A percentile compares a stretch with the other conserved stretches of the same genome.
Evolutionary conservation across 192 early-diverging fungal genomes (phyloP).

Genomic region (Gorgonomyces haynaldii): DNA sequence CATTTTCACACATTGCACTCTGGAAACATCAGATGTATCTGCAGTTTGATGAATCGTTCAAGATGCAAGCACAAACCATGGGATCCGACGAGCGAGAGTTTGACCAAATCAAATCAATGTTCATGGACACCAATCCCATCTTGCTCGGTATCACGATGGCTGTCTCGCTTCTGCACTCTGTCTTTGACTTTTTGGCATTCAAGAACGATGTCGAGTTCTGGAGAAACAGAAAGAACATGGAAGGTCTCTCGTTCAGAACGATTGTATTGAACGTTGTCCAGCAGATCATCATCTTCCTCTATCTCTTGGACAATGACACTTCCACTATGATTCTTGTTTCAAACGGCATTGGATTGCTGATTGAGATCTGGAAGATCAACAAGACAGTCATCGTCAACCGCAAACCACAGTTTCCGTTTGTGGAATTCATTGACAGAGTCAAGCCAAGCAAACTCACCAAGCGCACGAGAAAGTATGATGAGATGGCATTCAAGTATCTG

Average conservation of each 20-base stretch:
- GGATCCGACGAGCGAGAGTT: slow-evolving; percentile 44
- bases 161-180: slow-evolving; percentile 67
- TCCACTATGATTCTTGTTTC: slow-evolving; percentile 76
- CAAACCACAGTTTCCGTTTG: slow-evolving; percentile 30
- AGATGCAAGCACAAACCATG: slow-evolving; percentile 40
- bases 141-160: slow-evolving; percentile 62
- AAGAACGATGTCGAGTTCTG: slow-evolving; percentile 93
- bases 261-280: slow-evolving; percentile 71
- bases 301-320: slow-evolving; percentile 81
- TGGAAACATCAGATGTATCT: slow-evolving; percentile 66
- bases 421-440: slow-evolving; percentile 36
- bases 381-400: slow-evolving; percentile 64
- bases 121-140: slow-evolving; percentile 79
- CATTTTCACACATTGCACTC: slow-evolving; percentile 50
- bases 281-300: slow-evolving; percentile 80
- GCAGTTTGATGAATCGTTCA: slow-evolving; percentile 55
- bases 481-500: slow-evolving; percentile 76
- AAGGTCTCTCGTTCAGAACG: slow-evolving; percentile 70
- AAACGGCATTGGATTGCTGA: slow-evolving; percentile 64
- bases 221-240: slow-evolving; percentile 67
- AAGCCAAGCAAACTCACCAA: slow-evolving; percentile 31
- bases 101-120: slow-evolving; percentile 81
- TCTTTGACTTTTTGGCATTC: slow-evolving; percentile 88
- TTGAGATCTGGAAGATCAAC: slow-evolving; percentile 87
- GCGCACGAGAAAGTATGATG: slow-evolving; percentile 42